Base-by-base conservation (phyloP, 2,329 filamentous ascomycete genomes). In the Diplodia corticola region DNA sequence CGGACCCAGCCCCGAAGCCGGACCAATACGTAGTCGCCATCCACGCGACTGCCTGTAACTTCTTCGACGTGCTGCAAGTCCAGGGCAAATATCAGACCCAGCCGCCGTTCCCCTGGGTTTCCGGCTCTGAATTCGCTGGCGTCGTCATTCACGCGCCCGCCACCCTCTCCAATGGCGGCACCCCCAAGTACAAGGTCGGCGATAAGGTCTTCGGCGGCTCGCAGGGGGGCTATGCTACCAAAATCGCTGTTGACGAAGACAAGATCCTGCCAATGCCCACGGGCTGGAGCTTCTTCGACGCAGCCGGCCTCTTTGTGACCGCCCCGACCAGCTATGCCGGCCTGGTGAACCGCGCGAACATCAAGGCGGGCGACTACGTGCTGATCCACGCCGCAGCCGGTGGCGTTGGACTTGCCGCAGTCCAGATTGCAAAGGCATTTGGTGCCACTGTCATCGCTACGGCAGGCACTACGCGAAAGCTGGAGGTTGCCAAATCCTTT, bases 31-130 rank as follows among this genome's bases (percentile, higher is more conserved):
- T 96, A 69, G 91, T 98, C 76, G 86, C 89, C 74, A 91, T 98
- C 73, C 91, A 92, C 79, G 92, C 94, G 54, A 86, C 91, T 0
- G 94, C 92, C 22, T 91, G 92, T 73, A 98, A 98, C 81, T 98
- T 98, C 85, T 98, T 97, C 82, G 94, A 98, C 77, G 90, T 97
- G 67, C 87, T 98, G 64, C 94, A 98, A 76, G 92, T 97, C 74
- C 90, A 92, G 74, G 94, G 94, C 66, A 96, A 96, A 86, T 98
- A 98, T 80, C 94, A 98, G 76, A 86, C 92, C 76, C 93, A 97
- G 73, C 93, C 93, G 0, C 88, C 90, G 0, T 88, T 97, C 57
- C 93, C 93, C 35, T 97, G 93, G 93, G 81, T 94, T 59, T 88
- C 92, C 0, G 94, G 94, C 68, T 86, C 87, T 74, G 94, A 98